Evolutionary conservation across 805 yeast species (phyloP).

Genomic region (Candida berthetii): DNA sequence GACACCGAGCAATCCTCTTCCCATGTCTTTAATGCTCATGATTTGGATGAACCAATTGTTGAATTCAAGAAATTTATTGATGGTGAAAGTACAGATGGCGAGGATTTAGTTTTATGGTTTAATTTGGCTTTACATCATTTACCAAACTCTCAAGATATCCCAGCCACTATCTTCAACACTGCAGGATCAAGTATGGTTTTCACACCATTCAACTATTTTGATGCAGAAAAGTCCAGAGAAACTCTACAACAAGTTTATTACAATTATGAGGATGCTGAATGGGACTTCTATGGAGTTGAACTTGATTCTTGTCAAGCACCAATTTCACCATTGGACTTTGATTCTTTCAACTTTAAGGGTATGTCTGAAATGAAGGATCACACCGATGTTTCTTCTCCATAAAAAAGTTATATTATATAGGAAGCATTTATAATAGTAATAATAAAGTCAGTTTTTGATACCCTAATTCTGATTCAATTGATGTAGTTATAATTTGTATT

Average conservation of each 20-base stretch:
- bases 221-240: slow-evolving; percentile 16
- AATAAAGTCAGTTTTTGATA: too few relatives aligned
- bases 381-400: neutral
- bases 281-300: slow-evolving; percentile 20
- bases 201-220: slow-evolving; percentile 23
- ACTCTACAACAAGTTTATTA: slow-evolving; percentile 17
- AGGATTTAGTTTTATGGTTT: slow-evolving; percentile 22
- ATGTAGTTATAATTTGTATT: too few relatives aligned
- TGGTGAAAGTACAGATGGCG: slow-evolving; percentile 19
- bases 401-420: neutral
- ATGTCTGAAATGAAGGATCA: neutral
- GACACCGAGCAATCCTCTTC: slow-evolving; percentile 21
- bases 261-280: slow-evolving; percentile 12
- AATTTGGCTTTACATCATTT: slow-evolving; percentile 22
- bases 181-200: slow-evolving; percentile 19
- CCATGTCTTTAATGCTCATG: slow-evolving; percentile 16
- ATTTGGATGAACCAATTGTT: slow-evolving; percentile 18
- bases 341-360: slow-evolving; percentile 16
- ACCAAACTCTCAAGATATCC: slow-evolving; percentile 24
- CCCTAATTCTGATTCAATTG: too few relatives aligned
- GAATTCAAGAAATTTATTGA: slow-evolving; percentile 17
- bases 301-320: slow-evolving; percentile 11
- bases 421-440: too few relatives aligned
- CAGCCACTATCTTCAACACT: slow-evolving; percentile 21
- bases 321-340: slow-evolving; percentile 9